Evolutionary conservation across 352 stramenopile species (phyloP).

Genomic region (Globisporangium cylindrosporum): DNA sequence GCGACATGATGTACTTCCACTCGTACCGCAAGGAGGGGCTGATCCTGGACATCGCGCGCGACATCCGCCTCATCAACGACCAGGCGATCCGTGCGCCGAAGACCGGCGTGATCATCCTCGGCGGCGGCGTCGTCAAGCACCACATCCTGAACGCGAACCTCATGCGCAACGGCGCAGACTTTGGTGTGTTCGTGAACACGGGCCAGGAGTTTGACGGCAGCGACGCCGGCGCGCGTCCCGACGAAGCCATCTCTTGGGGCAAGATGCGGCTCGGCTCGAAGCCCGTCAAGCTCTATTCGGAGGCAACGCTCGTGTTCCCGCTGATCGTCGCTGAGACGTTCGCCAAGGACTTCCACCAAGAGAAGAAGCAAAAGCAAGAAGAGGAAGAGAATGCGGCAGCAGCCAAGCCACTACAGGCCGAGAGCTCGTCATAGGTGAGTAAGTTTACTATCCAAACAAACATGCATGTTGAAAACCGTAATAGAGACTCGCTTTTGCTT

Average conservation of each 20-base stretch:
- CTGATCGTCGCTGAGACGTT: conserved; percentile 99
- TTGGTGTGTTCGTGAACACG: conserved; percentile 99
- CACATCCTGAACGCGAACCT: conserved; percentile 99
- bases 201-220: conserved; percentile 98
- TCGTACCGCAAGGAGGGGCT: conserved; percentile 98
- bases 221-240: conserved; percentile 96
- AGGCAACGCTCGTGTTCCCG: conserved; percentile 98
- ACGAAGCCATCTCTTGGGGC: conserved; percentile 99
- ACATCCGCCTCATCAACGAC: conserved; percentile 98
- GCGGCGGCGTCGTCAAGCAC: conserved; percentile 98
- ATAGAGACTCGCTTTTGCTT: conserved; percentile 1
- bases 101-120: conserved; percentile 98
- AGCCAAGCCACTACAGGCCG: neutral
- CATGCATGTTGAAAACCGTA: neutral
- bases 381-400: neutral
- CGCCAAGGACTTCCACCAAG: conserved; percentile 90
- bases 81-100: conserved; percentile 92
- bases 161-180: conserved; percentile 99
- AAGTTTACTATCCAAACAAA: neutral
- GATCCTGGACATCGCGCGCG: conserved; percentile 95
- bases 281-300: conserved; percentile 96
- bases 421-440: conserved; percentile 5
- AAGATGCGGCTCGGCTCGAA: conserved; percentile 95
- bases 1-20: conserved; percentile 99
- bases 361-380: conserved; percentile 31